A percentile compares a stretch with the other conserved stretches of the same genome.
phyloP scores from a whole-genome alignment of 1,284 basidiomycete genomes.

The Sporisorium graminicola region DNA sequence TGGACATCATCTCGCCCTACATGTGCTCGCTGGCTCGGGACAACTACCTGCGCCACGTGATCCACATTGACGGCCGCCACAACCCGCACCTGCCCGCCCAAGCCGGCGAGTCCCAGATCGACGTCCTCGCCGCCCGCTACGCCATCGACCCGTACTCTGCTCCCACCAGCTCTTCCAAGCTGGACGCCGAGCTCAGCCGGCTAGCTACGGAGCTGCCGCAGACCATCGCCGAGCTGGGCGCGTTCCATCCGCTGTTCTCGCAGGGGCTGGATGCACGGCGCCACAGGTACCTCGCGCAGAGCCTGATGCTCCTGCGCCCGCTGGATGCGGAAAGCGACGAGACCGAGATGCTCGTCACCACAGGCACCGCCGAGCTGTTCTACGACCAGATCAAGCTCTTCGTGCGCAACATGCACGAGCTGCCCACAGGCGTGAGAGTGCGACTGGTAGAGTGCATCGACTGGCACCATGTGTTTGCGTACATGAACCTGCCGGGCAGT shows the following conservation, averaged over 20 bases:
- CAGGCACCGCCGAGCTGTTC: slow-evolving; percentile 30
- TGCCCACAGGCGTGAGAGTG: slow-evolving; percentile 15
- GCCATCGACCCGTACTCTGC: slow-evolving; percentile 10
- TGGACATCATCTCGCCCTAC: slow-evolving; percentile 33
- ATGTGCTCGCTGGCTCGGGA: slow-evolving; percentile 37
- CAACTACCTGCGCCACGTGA: slow-evolving; percentile 36
- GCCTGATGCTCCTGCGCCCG: slow-evolving; percentile 13
- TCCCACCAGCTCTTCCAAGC: not conserved
- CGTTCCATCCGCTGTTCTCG: slow-evolving; percentile 38
- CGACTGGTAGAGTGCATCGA: slow-evolving; percentile 33
- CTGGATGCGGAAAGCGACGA: not conserved
- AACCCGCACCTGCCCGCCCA: not conserved
- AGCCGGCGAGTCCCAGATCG: not conserved
- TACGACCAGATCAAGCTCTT: slow-evolving; percentile 28
- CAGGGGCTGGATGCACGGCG: slow-evolving; percentile 9
- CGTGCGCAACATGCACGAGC: slow-evolving; percentile 12
- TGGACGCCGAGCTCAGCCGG: not conserved
- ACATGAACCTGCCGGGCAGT: slow-evolving; percentile 27
- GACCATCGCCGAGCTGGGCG: slow-evolving; percentile 27
- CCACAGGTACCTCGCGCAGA: slow-evolving; percentile 30
- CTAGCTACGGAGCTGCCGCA: slow-evolving; percentile 22
- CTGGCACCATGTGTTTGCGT: slow-evolving; percentile 42
- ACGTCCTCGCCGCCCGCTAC: slow-evolving; percentile 10
- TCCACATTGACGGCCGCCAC: slow-evolving; percentile 7
- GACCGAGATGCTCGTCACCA: slow-evolving; percentile 27